Evolutionary conservation across 352 stramenopile species (phyloP).

Genomic region (Phytophthora ramorum): DNA sequence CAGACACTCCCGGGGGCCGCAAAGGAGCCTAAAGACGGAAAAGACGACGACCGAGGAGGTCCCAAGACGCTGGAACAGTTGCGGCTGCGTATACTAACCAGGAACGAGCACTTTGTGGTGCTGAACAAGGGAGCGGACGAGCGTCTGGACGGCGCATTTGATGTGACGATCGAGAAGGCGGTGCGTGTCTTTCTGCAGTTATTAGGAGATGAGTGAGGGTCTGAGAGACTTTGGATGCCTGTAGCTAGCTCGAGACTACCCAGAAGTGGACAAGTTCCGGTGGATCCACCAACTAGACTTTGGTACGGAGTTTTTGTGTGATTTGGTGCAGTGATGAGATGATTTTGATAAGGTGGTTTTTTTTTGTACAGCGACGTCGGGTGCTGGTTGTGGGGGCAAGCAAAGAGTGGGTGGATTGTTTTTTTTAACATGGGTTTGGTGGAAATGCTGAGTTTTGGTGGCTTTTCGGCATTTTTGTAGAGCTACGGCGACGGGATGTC

Average conservation of each 20-base stretch:
- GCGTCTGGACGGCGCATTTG: slow-evolving; percentile 87
- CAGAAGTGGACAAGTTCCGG: slow-evolving; percentile 81
- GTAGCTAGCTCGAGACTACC: slow-evolving; percentile 74
- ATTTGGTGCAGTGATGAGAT: background rate
- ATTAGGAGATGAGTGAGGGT: background rate
- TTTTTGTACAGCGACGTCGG: slow-evolving; percentile 69
- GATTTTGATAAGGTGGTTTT: slow-evolving; percentile 7
- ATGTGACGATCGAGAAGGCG: slow-evolving; percentile 91
- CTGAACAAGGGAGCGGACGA: slow-evolving; percentile 87
- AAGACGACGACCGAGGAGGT: slow-evolving; percentile 51
- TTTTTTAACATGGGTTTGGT: background rate
- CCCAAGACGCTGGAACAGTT: slow-evolving; percentile 62
- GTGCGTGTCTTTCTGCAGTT: slow-evolving; percentile 33
- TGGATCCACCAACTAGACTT: slow-evolving; percentile 94
- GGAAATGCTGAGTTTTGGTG: slow-evolving; percentile 9
- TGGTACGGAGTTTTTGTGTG: slow-evolving; percentile 37
- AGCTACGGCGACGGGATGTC: slow-evolving; percentile 66
- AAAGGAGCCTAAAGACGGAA: background rate
- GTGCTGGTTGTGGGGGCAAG: slow-evolving; percentile 80
- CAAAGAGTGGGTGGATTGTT: slow-evolving; percentile 55
- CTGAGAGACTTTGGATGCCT: slow-evolving; percentile 1
- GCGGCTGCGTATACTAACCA: slow-evolving; percentile 58
- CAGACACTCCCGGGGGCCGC: background rate
- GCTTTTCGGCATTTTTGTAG: slow-evolving; percentile 31
- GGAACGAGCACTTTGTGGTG: slow-evolving; percentile 66